Base-by-base conservation (phyloP, 1,284 basidiomycete genomes). In the Apiotrichum porosum region DNA sequence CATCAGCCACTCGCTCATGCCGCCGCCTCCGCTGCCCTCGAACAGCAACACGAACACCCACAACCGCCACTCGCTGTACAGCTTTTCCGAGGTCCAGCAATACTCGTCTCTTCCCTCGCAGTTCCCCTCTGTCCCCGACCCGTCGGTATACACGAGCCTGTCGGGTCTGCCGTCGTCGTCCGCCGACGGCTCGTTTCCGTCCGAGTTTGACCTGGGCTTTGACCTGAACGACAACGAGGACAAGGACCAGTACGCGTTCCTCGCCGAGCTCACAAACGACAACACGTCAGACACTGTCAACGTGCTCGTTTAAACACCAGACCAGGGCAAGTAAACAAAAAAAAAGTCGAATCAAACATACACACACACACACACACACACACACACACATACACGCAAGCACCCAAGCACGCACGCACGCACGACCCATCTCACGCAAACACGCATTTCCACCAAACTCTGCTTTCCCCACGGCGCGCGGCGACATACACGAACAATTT, bases 241-340 rank as follows among this genome's bases (percentile, higher is more conserved):
- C 51, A 52, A 49, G 42, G 51, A 52, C 47, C 44, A 51, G 49
- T 52, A 33, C 34, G 31, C 51, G 22, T 52, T 52, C 36, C 34
- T 49, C 18, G 47, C 51, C 24, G 51, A 52, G 31, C 37, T 52
- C 37, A 36, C 45, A 15, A 31, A 36, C 38, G 38, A 36, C 23
- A 15, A n/a, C 18, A 21, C 13, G 21, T 40, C 38, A 15, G 45
- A 47, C 24, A 19, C 38, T 2, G 45, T 47, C 32, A 47, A 47
- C 23, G 45, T 47, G 17, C 22, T 47, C 13, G 45, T 40, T 15
- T 47, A 36, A 41, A 6, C 15, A 28, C 6, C 26, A 28, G n/a
- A n/a, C n/a, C n/a, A n/a, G n/a, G n/a, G n/a, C n/a, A n/a, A n/a
- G n/a, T n/a, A n/a, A n/a, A n/a, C n/a, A n/a, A n/a, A n/a, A n/a